Evolutionary conservation across 352 stramenopile genomes (phyloP).

Genomic region (Pythium sukuiense): DNA sequence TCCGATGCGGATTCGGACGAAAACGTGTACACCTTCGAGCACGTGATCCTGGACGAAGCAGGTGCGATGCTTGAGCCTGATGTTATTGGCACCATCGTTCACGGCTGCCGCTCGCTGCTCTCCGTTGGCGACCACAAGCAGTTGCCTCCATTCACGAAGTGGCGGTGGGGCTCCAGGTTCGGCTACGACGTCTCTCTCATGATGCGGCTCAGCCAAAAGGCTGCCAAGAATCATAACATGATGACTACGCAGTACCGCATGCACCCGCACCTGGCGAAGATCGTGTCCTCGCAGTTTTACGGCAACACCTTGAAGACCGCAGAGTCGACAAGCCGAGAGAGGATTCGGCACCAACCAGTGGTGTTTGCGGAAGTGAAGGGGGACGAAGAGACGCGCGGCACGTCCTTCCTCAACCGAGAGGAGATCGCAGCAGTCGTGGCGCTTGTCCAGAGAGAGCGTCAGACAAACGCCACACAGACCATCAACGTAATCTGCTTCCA

Average conservation of each 20-base stretch:
- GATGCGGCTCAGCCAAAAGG: not conserved
- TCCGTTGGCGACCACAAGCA: conserved; percentile 3
- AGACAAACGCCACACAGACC: not conserved
- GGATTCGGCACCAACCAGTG: not conserved
- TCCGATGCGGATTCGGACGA: not conserved
- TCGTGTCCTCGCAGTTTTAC: conserved; percentile 8
- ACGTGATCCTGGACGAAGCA: conserved; percentile 10
- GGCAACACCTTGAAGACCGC: not conserved
- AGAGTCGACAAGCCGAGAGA: too few species aligned
- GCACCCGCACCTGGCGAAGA: not conserved
- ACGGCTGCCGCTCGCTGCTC: conserved; percentile 6
- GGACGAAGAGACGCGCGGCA: not conserved
- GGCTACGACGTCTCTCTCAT: not conserved
- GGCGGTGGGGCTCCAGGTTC: not conserved
- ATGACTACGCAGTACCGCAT: conserved; percentile 9
- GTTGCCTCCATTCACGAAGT: conserved; percentile 6
- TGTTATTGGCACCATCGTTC: conserved; percentile 1
- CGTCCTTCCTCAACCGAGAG: not conserved
- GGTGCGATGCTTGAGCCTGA: conserved; percentile 6
- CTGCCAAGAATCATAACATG: not conserved
- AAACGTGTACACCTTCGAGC: not conserved
- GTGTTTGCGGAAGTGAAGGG: not conserved
- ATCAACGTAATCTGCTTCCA: conserved; percentile 10
- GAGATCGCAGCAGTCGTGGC: not conserved
- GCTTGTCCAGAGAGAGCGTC: not conserved